Evolutionary conservation across 2,329 filamentous ascomycete species (phyloP), one percentile per base, ranked within the genome.

Genomic region (Fusarium anthophilum): DNA sequence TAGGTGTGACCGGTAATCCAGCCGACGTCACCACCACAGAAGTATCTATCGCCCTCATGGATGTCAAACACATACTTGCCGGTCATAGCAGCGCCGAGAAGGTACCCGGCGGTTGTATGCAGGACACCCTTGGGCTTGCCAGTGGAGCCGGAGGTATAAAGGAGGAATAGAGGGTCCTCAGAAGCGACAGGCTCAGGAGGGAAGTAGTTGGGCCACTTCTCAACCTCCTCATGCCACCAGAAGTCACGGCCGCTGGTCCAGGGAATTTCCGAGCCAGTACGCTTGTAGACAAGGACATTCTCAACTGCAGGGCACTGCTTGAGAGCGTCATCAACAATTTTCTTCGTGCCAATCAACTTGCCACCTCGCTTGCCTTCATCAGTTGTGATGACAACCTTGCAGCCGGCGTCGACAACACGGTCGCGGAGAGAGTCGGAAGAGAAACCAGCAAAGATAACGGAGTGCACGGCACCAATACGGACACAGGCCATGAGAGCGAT

Each of bases 1-100:
- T 99, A 99, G 30, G 96, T 98, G 86, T 99, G 96, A 24, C 96
- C 96, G 37, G 96, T 99, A 82, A 99, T 98, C 96, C 96, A 99
- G 75, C 96, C 96, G 48, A 99, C 96, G 80, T 99, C 96, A 82
- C 96, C 96, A 83, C 95, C 96, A 79, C 96, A 99, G 89, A 98
- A 98, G 89, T 96, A 98, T 73, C 90, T 91, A 83, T 99, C 96
- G 61, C 93, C 91, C 72, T 95, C 92, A 83, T 99, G 96, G 73
- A 99, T 97, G 82, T 99, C 96, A 81, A 99, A 99, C 72, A 98
- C 96, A 83, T 99, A 98, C 86, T 98, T 99, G 84, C 95, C 96
- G 18, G 96, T 99, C 79, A 93, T 89, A 39, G 96, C 96, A 58
- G 95, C 95, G 68, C 96, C 96, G 13, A 98, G 86, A n/a, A 99